Base-by-base conservation (phyloP, 345 rosid species). In the Arabidopsis suecica region DNA sequence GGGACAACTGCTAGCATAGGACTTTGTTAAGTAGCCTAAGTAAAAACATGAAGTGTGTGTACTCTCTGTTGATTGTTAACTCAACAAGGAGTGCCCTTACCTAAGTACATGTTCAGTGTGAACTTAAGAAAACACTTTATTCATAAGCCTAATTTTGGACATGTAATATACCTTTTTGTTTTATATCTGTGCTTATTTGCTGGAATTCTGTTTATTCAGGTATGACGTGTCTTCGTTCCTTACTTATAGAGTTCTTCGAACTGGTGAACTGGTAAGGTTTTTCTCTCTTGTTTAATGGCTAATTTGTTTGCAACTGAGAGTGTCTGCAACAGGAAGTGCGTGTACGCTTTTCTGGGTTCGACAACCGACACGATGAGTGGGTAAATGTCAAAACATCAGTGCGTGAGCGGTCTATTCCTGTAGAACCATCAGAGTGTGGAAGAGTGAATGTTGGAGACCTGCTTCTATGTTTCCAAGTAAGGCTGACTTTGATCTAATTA, bases 351-450 rank as follows among this genome's bases (percentile, higher is more conserved):
- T 62, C 93, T 68, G 97, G 98, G 8, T 93, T 81, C 20, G 72
- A 74, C 44, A 84, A 88, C 42, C 49, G 72, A 44, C 85, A 93
- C 18, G 98, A 93, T 69, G 98, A 93, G 79, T 93, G 98, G 98
- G 91, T 93, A 62, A 87, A 82, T 30, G 89, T 93, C 49, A 84
- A 57, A 71, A 65, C 34, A 5, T 84, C 68, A 45, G 82, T 93
- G 49, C 88, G 98, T 12, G 87, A 88, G 72, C 86, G 94, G 56
- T 93, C 97, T 56, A 78, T 91, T 78, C 97, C 97, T 78, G 76
- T 89, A 54, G 97, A 88, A 79, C 80, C 96, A 71, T 83, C 91
- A 4, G 97, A 91, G 79, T 93, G 98, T 72, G 83, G 74, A 59
- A 82, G 22, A 68, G 82, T 91, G 66, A 74, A 84, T 13, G 75